Evolutionary conservation across 208 protist genomes (phyloP), one percentile per base, ranked within the genome.

Genomic region (Entamoeba dispar): DNA sequence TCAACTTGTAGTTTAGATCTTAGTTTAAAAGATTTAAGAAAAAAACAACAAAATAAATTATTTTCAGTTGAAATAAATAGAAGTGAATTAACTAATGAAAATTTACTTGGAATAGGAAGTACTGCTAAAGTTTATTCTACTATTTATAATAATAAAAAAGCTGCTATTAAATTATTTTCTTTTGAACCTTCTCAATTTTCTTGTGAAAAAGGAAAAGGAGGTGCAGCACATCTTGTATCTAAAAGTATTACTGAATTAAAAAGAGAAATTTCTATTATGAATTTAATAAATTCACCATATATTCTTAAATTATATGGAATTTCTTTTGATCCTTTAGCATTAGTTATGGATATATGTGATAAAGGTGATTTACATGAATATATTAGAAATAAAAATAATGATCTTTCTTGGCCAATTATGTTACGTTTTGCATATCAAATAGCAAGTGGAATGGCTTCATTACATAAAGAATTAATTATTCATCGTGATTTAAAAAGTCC

Each of bases 401-500:
- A 92, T n/a, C 6, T 92, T 5, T 47, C 91, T 4, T 55, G 55
- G 55, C 27, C 17, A 55, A 38, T 38, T 5, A 22, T 22, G 7
- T 10, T 92, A 31, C 5, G 27, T n/a, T 73, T 92, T n/a, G 91
- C 91, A 47, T 31, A n/a, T 31, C 27, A 92, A 73, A 38, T 92
- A 34, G 91, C 91, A 34, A 55, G 15, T n/a, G 91, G 91, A 38
- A 92, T 92, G 91, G n/a, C 50, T 4, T 22, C 17, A 10, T 38
- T 92, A 7, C 91, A 92, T n/a, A 19, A 22, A 22, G 55, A 8
- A 31, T 38, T 8, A 12, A 22, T 92, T 0, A 10, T 92, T 92
- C 91, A 92, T 19, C 91, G 91, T n/a, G 91, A 92, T 34, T n/a
- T 92, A 5, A 92, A 92, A 92, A 92, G 91, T 92, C 91, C 55